Evolutionary conservation across 2,329 filamentous ascomycete genomes (phyloP).

Genomic region (Sarocladium kiliense): DNA sequence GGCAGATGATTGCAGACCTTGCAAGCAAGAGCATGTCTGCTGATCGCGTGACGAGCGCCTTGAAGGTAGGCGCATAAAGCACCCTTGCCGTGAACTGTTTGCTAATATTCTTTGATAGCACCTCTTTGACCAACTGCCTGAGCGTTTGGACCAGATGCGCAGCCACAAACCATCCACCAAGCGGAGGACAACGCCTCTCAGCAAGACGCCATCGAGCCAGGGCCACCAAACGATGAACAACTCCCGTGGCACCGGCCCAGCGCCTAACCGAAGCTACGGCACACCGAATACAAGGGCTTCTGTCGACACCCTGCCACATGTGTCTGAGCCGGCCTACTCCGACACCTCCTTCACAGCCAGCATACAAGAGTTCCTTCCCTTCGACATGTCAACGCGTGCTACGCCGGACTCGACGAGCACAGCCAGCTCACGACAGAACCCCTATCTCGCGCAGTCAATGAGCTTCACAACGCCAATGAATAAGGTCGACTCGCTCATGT

Average conservation of each 20-base stretch:
- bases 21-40: conserved; percentile 84
- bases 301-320: conserved; percentile 25
- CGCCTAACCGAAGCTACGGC: conserved; percentile 15
- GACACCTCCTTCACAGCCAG: conserved; percentile 32
- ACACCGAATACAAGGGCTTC: conserved; percentile 23
- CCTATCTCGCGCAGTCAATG: conserved; percentile 26
- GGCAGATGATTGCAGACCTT: conserved; percentile 73
- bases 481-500: conserved; percentile 75
- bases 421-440: conserved; percentile 32
- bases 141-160: conserved; percentile 54
- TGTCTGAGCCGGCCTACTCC: conserved; percentile 25
- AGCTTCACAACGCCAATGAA: conserved; percentile 46
- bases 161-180: conserved; percentile 38
- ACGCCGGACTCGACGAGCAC: conserved; percentile 39
- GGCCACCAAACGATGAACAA: not conserved
- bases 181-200: conserved; percentile 48
- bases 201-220: conserved; percentile 20
- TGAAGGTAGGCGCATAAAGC: conserved; percentile 63
- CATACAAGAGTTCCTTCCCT: conserved; percentile 38
- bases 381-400: conserved; percentile 38
- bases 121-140: conserved; percentile 80
- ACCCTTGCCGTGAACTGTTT: no score
- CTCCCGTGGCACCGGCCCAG: conserved; percentile 1
- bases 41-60: conserved; percentile 72
- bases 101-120: no score